Evolutionary conservation across 2,329 filamentous ascomycete species (phyloP), one percentile per base, ranked within the genome.

Genomic region (Colletotrichum sojae): DNA sequence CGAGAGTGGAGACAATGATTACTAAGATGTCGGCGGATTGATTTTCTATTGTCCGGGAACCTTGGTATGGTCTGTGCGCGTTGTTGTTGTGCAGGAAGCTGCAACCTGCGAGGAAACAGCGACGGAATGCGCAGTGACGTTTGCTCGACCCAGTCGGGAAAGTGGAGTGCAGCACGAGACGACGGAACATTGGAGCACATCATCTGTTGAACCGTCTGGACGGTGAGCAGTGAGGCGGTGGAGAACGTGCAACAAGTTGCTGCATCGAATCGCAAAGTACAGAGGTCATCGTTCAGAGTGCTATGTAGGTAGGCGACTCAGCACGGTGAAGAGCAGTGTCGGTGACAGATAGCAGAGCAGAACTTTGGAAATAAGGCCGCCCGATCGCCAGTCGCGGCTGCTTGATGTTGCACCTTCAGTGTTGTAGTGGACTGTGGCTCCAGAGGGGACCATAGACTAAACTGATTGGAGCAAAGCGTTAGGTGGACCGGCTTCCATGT

Each of bases 131-230:
- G 49, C 52, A 56, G 67, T 69, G 67, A 69, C 67, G 62, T 69
- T 67, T 56, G 46, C 8, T n/a, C 52, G 36, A 12, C 56, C 51
- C 22, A 61, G 43, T 48, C 16, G 22, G 67, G 51, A 56, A 69
- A 61, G 67, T 69, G 67, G 67, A 67, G 62, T 31, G 45, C 63
- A 61, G 62, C 62, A 61, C 51, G 43, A 61, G 63, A 60, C 36
- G 48, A 43, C 53, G 56, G 25, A 56, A 51, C 60, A 56, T 51
- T 10, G 16, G 45, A 51, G 55, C 55, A 51, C 36, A 49, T 60
- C 49, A 46, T 10, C 9, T 36, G 31, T 36, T 36, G 31, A 36
- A 43, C 13, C 39, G 10, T 15, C 39, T 40, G 3, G 39, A 40
- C 39, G 39, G 22, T 25, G 31, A 36, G 31, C 40, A 43, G 51